Conservation (phyloP, 2,329 filamentous ascomycete species). For the Fusarium sublunatum region DNA sequence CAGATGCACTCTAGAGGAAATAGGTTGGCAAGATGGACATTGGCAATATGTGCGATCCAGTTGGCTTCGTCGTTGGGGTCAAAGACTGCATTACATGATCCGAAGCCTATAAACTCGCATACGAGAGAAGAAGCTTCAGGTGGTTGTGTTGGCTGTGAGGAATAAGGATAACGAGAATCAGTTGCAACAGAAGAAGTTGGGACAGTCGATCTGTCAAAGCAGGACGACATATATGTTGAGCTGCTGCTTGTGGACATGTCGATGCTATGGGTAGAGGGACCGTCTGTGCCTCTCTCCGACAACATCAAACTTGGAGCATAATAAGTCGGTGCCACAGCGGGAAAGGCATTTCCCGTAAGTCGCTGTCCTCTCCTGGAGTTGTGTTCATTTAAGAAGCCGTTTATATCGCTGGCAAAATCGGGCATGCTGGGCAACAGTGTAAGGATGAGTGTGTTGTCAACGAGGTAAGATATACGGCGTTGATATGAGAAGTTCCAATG, state of each 20-base stretch:
- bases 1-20: conserved; percentile 57
- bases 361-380: conserved; percentile 19
- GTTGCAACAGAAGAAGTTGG: conserved; percentile 33
- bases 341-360: conserved; percentile 2
- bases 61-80: conserved; percentile 49
- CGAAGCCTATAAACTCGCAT: conserved; percentile 59
- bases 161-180: conserved; percentile 34
- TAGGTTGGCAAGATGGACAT: conserved; percentile 50
- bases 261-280: conserved; percentile 14
- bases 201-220: conserved; percentile 18
- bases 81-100: conserved; percentile 54
- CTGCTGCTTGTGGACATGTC: conserved; percentile 26
- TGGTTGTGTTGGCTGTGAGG: conserved; percentile 14
- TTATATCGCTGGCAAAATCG: conserved; percentile 26
- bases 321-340: conserved; percentile 5
- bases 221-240: conserved; percentile 20
- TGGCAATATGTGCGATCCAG: conserved; percentile 61
- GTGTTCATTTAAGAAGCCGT: conserved; percentile 31
- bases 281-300: conserved; percentile 10
- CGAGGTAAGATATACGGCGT: not conserved
- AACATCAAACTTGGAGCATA: conserved; percentile 31
- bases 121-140: conserved; percentile 8
- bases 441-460: not conserved
- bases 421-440: conserved; percentile 6
- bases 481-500: not conserved